Conservation (phyloP, 192 early-diverging fungal genomes). For the Helicostylum pulchrum region DNA sequence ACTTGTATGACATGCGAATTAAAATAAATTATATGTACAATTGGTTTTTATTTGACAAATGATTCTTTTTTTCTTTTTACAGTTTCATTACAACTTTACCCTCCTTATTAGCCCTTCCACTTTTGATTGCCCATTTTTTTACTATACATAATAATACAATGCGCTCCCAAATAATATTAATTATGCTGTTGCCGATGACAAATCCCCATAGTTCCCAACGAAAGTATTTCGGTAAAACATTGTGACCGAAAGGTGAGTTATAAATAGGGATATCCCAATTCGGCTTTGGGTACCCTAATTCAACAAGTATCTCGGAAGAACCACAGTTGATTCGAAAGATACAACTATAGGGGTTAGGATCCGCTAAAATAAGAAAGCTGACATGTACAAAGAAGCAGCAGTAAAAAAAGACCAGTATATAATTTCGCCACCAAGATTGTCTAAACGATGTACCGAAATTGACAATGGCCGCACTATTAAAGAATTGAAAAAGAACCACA, state of each 20-base stretch:
- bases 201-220: constrained; percentile 56
- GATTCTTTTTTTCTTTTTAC: too few species aligned
- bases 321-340: constrained; percentile 75
- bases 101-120: neutral
- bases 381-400: constrained; percentile 41
- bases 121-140: constrained; percentile 32
- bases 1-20: too few species aligned
- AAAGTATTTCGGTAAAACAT: constrained; percentile 62
- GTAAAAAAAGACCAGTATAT: constrained; percentile 52
- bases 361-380: constrained; percentile 51
- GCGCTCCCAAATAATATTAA: constrained; percentile 44
- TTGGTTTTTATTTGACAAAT: too few species aligned
- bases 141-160: constrained; percentile 50
- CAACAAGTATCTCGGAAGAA: constrained; percentile 35
- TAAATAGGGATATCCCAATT: constrained; percentile 49
- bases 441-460: constrained; percentile 70
- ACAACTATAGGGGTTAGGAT: constrained; percentile 50
- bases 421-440: constrained; percentile 61
- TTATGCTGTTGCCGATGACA: constrained; percentile 37
- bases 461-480: constrained; percentile 63
- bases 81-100: too few species aligned
- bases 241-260: constrained; percentile 65
- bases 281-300: constrained; percentile 36
- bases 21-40: too few species aligned
- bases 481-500: constrained; percentile 66